Base-by-base conservation (phyloP, 2,329 filamentous ascomycete genomes). In the Plectosphaerella sp. region DNA sequence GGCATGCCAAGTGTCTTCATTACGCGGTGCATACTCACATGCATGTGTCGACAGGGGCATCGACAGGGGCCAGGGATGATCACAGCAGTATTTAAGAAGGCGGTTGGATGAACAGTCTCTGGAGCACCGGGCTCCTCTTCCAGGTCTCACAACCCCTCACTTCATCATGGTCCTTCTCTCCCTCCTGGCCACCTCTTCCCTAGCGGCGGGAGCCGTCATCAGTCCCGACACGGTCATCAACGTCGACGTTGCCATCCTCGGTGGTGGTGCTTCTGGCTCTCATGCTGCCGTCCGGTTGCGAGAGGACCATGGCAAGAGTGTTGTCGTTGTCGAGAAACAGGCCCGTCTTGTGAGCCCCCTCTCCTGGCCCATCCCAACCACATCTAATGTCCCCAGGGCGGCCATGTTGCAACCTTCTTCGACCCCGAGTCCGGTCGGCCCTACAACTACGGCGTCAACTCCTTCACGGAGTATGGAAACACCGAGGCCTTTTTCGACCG, bases 341-440 rank as follows among this genome's bases (percentile, higher is more conserved):
- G 52, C 48, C 5, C 58, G 54, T 12, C 53, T 72, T 37, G 69
- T 72, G 59, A 35, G 63, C 54, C 7, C 4, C 14, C 7, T 18
- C 24, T 4, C n/a, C 14, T n/a, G 22, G 11, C 11, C n/a, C 12
- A 22, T 9, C 9, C 8, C 28, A 7, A 25, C 49, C 64, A 41
- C 50, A 47, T 37, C 52, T 51, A 33, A 55, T 47, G 37, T n/a
- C 47, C 25, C 9, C 58, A 78, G 54, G 78, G 78, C 16, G 77
- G 78, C 3, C 75, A 80, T 55, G 72, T 74, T 6, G 63, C 76
- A 20, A 79, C 74, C 10, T 80, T 75, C 57, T 64, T 60, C 4
- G 72, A 73, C 36, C 71, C 70, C n/a, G 61, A 67, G n/a, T 70
- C 64, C 3, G 66, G 64, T 15, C 56, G 47, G 1, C 50, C 60